Evolutionary conservation across 371 early-diverging fungal species (phyloP).

Genomic region (Lichtheimia ornata): DNA sequence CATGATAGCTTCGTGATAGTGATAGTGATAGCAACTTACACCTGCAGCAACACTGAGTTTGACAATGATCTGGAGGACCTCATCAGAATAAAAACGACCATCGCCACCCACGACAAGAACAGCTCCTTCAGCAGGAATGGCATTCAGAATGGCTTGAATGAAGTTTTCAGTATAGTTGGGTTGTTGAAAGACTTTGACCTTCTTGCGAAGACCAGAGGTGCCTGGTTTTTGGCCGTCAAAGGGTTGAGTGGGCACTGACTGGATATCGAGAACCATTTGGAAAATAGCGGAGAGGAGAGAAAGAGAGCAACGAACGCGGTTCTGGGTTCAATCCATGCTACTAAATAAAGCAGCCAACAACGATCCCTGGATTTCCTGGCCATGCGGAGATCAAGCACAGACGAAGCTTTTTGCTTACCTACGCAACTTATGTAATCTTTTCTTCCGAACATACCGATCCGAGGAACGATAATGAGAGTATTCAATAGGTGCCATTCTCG

Average conservation of each 20-base stretch:
- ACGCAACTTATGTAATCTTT: too few relatives aligned
- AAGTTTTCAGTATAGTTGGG: conserved; percentile 95
- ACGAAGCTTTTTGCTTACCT: too few relatives aligned
- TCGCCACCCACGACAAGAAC: conserved; percentile 96
- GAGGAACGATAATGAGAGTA: too few relatives aligned
- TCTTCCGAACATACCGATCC: too few relatives aligned
- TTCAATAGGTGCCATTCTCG: too few relatives aligned
- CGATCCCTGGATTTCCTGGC: too few relatives aligned
- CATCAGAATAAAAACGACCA: conserved; percentile 88
- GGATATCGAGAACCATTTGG: conserved; percentile 33
- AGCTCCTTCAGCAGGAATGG: conserved; percentile 82
- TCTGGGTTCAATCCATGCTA: background rate
- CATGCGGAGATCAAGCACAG: too few relatives aligned
- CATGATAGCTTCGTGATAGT: background rate
- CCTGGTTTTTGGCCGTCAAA: conserved; percentile 96
- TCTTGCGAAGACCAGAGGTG: conserved; percentile 94
- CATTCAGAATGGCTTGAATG: conserved; percentile 80
- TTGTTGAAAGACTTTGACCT: conserved; percentile 95
- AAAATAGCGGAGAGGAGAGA: conserved; percentile 11
- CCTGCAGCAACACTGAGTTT: conserved; percentile 85
- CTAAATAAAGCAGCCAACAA: too few relatives aligned
- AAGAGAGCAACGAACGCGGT: conserved; percentile 4
- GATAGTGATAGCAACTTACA: conserved; percentile 45
- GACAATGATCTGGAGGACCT: conserved; percentile 89
- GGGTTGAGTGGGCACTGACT: conserved; percentile 64